Base-by-base conservation (phyloP, 805 yeast genomes). In the Lipomyces lipofer region DNA sequence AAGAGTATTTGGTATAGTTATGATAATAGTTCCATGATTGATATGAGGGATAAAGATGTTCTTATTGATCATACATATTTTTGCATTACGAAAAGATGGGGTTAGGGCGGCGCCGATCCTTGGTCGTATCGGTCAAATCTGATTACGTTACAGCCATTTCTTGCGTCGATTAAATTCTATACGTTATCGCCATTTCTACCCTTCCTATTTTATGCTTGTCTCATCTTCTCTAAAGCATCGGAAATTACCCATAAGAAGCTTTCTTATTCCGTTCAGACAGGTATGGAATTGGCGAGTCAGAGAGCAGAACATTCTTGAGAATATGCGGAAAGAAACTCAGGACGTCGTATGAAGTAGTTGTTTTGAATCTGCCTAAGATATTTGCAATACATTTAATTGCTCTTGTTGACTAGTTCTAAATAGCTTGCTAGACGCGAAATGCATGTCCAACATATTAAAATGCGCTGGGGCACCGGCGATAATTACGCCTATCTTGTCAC, bases 401-500 rank as follows among this genome's bases (percentile, higher is more conserved):
- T 3, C 21, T 32, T 48, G 44, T n/a, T n/a, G n/a, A n/a, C n/a
- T n/a, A n/a, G n/a, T n/a, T n/a, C n/a, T n/a, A n/a, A n/a, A n/a
- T 36, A 36, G 40, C 4, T 42, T 15, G 12, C 33, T 6, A 42
- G 27, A 33, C 48, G 88, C 64, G 78, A 70, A 44, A 94, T 94
- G 99, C 94, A 88, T 63, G 79, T 94, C 53, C 78, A 81, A 63
- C 72, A 85, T 28, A 81, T 94, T 63, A 91, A 92, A 51, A 91
- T 91, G 96, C 81, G 97, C 71, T 92, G 98, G 97, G 88, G 92
- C 50, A 68, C 82, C 24, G 96, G 97, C 51, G 94, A 92, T 67
- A 94, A 94, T 74, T 94, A 91, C 72, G 79, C 91, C 63, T 94
- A 94, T 68, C 69, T 91, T 8, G 68, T 94, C 29, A 77, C 81